Conservation (phyloP, 164 flowering plant species). For the Stephania japonica region DNA sequence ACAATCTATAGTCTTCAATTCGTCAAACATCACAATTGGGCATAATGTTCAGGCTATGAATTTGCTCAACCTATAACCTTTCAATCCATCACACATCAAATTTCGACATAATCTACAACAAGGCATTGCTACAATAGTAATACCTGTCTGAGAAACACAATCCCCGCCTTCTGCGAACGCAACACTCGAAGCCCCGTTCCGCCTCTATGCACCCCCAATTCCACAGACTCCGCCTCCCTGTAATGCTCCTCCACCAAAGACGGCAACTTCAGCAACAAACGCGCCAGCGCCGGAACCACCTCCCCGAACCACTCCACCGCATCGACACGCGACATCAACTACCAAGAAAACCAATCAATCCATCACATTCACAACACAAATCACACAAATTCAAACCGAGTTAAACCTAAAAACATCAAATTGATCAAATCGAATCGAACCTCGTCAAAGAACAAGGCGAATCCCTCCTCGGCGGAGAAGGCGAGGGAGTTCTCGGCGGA, state of each 20-base stretch:
- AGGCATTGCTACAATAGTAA: background rate
- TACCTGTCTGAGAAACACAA: conserved; percentile 80
- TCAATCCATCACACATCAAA: no score
- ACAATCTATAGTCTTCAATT: background rate
- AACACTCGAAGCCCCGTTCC: conserved; percentile 58
- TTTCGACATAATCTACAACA: no score
- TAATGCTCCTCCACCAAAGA: conserved; percentile 65
- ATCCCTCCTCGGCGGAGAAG: conserved; percentile 44
- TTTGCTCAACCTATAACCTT: no score
- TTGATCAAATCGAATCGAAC: conserved; percentile 22
- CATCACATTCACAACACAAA: background rate
- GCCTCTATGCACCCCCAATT: conserved; percentile 9
- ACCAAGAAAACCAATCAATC: background rate
- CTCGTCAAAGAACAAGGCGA: conserved; percentile 63
- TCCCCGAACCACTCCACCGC: conserved; percentile 63
- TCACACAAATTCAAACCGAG: background rate
- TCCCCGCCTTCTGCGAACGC: conserved; percentile 59
- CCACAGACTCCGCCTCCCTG: conserved; percentile 32
- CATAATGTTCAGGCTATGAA: no score
- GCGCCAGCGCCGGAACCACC: conserved; percentile 59
- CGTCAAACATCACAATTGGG: background rate
- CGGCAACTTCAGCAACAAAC: conserved; percentile 57
- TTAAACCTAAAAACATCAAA: background rate
- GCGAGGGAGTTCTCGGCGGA: conserved; percentile 19
- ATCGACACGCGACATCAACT: conserved; percentile 56